Base-by-base conservation (phyloP, 1,284 basidiomycete species). In the Agaricales sp. region DNA sequence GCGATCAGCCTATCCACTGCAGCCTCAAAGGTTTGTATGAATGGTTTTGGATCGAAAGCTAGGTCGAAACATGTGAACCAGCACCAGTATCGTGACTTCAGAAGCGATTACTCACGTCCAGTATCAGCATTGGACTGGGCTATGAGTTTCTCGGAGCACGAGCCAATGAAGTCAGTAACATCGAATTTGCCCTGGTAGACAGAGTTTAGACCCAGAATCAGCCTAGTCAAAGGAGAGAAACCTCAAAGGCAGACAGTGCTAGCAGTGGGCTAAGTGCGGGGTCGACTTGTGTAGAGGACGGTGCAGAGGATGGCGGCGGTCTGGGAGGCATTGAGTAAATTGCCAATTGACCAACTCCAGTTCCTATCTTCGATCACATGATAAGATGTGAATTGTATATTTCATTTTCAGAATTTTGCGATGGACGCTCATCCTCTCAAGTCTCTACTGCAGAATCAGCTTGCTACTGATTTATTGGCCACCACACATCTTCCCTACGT, bases 31-130 rank as follows among this genome's bases (percentile, higher is more conserved):
- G 88, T 92, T 48, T 79, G 72, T 53, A 97, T 89, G 67, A 98
- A 97, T 0, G 96, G 92, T 57, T 85, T 80, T 0, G 95, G 92
- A 61, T 97, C 85, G 64, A 98, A 97, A 1, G 94, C 92, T 94
- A 35, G 53, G 21, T 48, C 47, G 24, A 50, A 12, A 22, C 51
- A 45, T 52, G 57, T 49, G 53, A 24, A 16, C 22, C 2, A 39
- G 23, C 13, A 19, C 20, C 22, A 26, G 21, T 14, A 22, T 21
- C 1, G 26, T 16, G 46, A 41, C 2, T 38, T 26, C 46, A 51
- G 25, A 25, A 45, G 21, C 16, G 45, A 47, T 30, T 44, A 78
- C 90, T 57, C 67, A 93, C 91, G 89, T 46, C 88, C 91, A 18
- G 90, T 73, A 57, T 82, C 80, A 19, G 75, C 76, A 62, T 91